Percentiles rank a stretch among this genome's conserved stretches.
Evolutionary conservation across 148 eudicot species (phyloP).

Genomic region (Fagopyrum tataricum): DNA sequence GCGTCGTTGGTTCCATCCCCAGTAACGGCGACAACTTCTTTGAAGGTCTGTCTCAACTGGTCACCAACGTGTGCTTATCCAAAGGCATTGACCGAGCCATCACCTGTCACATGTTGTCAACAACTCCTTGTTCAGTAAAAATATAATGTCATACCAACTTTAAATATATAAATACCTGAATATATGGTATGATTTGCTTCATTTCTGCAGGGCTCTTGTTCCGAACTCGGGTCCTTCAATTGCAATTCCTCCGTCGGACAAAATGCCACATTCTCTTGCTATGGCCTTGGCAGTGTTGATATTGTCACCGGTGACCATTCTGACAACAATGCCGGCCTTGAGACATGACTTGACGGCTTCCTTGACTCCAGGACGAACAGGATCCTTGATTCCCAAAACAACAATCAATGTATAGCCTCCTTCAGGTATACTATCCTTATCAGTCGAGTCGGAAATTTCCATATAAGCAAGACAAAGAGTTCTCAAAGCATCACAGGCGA

Average conservation of each 20-base stretch:
- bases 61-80: slow-evolving; percentile 64
- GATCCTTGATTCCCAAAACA: slow-evolving; percentile 83
- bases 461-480: slow-evolving; percentile 66
- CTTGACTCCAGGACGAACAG: slow-evolving; percentile 75
- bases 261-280: slow-evolving; percentile 82
- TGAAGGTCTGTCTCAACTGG: slow-evolving; percentile 38
- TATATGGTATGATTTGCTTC: slow-evolving; percentile 55
- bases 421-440: slow-evolving; percentile 42
- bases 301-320: slow-evolving; percentile 92
- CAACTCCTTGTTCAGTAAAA: not conserved
- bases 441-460: slow-evolving; percentile 29
- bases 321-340: slow-evolving; percentile 59
- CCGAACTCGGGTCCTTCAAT: slow-evolving; percentile 69
- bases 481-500: slow-evolving; percentile 67
- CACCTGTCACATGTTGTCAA: slow-evolving; percentile 26
- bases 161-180: slow-evolving; percentile 46
- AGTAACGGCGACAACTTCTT: slow-evolving; percentile 75
- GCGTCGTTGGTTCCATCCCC: slow-evolving; percentile 94
- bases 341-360: slow-evolving; percentile 78
- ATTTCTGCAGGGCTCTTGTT: slow-evolving; percentile 44
- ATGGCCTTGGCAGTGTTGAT: slow-evolving; percentile 86
- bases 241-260: slow-evolving; percentile 60
- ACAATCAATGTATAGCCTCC: slow-evolving; percentile 46
- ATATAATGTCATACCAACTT: not conserved
- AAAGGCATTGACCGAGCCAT: slow-evolving; percentile 78